Evolutionary conservation across 129 eudicot species (phyloP).

Genomic region (Flaveria ramosissima): DNA sequence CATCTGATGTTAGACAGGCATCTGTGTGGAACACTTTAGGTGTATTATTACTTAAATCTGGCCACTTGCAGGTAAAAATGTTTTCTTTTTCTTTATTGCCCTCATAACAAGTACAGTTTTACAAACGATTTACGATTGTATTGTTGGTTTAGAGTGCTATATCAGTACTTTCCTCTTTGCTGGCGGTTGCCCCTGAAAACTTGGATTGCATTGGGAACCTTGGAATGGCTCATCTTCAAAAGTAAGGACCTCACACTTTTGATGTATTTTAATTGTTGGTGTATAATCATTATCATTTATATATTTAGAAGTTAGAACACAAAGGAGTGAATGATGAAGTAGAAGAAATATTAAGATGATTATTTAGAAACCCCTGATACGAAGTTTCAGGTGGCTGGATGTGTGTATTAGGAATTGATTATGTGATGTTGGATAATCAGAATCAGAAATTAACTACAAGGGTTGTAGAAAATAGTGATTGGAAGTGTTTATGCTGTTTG

Average conservation of each 20-base stretch:
- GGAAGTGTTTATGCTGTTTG: background rate
- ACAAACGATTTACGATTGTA: slow-evolving; percentile 22
- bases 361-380: background rate
- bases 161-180: slow-evolving; percentile 79
- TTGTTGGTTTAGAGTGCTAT: slow-evolving; percentile 71
- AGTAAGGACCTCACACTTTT: slow-evolving; percentile 44
- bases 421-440: background rate
- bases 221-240: slow-evolving; percentile 93
- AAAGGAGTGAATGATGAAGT: too few species aligned
- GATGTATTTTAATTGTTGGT: background rate
- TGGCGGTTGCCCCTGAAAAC: slow-evolving; percentile 72
- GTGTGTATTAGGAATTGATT: background rate
- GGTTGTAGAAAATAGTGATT: background rate
- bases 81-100: slow-evolving; percentile 2
- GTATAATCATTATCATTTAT: slow-evolving; percentile 3
- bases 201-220: slow-evolving; percentile 96
- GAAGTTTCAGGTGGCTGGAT: slow-evolving; percentile 6
- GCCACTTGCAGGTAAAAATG: slow-evolving; percentile 68
- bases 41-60: slow-evolving; percentile 76
- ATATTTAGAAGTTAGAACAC: slow-evolving; percentile 8
- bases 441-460: background rate
- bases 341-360: background rate
- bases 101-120: background rate
- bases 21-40: slow-evolving; percentile 97
- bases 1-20: slow-evolving; percentile 80